phyloP scores from a whole-genome alignment of 163 green algal genomes.

The Prototheca cutis region DNA sequence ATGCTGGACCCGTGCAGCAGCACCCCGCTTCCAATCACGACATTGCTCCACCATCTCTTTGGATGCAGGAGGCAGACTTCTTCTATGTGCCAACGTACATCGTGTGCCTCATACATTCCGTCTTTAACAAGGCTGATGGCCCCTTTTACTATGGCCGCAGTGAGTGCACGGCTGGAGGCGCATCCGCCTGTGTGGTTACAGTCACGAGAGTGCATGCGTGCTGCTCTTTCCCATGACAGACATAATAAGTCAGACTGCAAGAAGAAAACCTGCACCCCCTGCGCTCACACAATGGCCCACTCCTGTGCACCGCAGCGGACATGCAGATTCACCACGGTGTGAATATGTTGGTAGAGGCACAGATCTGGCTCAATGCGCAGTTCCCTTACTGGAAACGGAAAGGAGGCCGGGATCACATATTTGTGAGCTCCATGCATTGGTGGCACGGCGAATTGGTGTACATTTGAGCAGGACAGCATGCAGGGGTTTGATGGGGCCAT shows the following conservation, averaged over 20 bases:
- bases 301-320: too few relatives aligned
- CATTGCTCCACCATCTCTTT: too few relatives aligned
- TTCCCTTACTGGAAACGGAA: conserved; percentile 52
- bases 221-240: background rate
- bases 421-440: conserved; percentile 6
- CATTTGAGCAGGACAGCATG: too few relatives aligned
- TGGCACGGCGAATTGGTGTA: too few relatives aligned
- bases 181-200: too few relatives aligned
- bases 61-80: conserved; percentile 55
- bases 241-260: too few relatives aligned
- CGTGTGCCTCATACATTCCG: conserved; percentile 41
- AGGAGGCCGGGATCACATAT: conserved; percentile 51
- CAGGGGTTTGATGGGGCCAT: too few relatives aligned
- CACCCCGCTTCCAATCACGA: background rate
- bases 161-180: too few relatives aligned
- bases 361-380: conserved; percentile 35
- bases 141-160: conserved; percentile 24
- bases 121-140: conserved; percentile 22
- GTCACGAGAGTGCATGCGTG: background rate
- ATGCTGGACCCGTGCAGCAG: background rate
- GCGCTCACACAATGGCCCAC: too few relatives aligned
- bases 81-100: conserved; percentile 61
- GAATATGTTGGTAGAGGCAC: conserved; percentile 39
- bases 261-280: too few relatives aligned
- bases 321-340: conserved; percentile 8